phyloP scores from a whole-genome alignment of 257 asterid genomes.

The Euphrasia confusa region DNA sequence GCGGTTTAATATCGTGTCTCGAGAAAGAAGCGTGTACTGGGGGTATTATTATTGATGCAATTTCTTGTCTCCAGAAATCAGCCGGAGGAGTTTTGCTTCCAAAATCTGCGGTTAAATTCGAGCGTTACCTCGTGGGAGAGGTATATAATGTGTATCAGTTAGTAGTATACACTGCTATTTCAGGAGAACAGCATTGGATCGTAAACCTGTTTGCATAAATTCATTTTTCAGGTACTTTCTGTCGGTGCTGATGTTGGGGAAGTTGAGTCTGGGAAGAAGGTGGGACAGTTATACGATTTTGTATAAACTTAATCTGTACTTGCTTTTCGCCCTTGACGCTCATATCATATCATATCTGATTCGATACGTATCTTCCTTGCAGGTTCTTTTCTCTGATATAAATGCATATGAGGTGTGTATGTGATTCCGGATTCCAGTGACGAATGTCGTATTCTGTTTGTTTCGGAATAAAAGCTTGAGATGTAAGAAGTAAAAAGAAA shows the following conservation, averaged over 20 bases:
- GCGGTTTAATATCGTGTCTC: no score
- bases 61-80: slow-evolving; percentile 55
- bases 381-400: slow-evolving; percentile 89
- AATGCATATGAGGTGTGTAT: slow-evolving; percentile 74
- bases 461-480: no score
- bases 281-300: not conserved
- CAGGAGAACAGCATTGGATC: not conserved
- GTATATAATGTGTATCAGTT: slow-evolving; percentile 22
- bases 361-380: slow-evolving; percentile 25
- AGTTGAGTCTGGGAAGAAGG: slow-evolving; percentile 78
- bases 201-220: not conserved
- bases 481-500: no score
- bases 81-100: slow-evolving; percentile 94
- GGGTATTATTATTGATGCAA: no score
- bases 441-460: not conserved
- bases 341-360: not conserved
- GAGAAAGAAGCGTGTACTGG: not conserved
- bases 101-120: slow-evolving; percentile 84
- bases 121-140: slow-evolving; percentile 88
- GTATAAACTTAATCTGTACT: not conserved
- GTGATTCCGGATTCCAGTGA: not conserved
- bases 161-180: not conserved
- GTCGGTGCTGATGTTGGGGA: slow-evolving; percentile 64
- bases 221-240: slow-evolving; percentile 51
- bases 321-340: not conserved